Base-by-base conservation (phyloP, 2,329 filamentous ascomycete genomes). In the Chaetomium olivaceum region DNA sequence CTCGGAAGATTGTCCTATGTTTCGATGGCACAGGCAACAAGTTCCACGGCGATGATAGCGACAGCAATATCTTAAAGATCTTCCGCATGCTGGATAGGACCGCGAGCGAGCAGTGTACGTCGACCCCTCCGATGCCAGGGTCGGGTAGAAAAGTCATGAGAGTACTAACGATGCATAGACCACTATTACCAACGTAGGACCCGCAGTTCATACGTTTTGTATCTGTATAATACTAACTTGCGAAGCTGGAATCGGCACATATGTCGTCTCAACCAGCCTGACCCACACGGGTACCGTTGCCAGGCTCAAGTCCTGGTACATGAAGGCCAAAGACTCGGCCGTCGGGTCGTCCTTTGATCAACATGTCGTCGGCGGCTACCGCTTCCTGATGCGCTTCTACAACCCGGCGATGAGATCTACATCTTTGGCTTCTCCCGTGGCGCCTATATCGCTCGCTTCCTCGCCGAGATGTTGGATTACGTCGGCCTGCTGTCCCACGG, bases 401-500 rank as follows among this genome's bases (percentile, higher is more conserved):
- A 81, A 82, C 54, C 83, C 0, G 84, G 85, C 27, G 85, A 88
- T 67, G 83, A 87, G 65, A 89, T 91, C 43, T 91, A 87, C 74
- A 86, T 91, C 77, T 91, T 91, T 66, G 90, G 90, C 0, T 92
- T 92, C 77, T 89, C 86, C 52, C 85, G 90, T 23, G 90, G 90
- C 21, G 84, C 89, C 1, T 92, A 92, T 72, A 89, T 90, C 52
- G 90, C 89, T 0, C 85, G 89, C 2, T 92, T 92, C 72, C 78
- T 92, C 0, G 91, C 91, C 0, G 91, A 95, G 73, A 94, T 94
- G 91, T 82, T 95, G 7, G 91, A 95, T 72, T 89, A 91, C 70
- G 88, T 95, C 62, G 92, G 92, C 1, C 81, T 96, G 0, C 81
- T 96, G 16, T 89, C 89, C 14, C 89, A 91, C 60, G 91, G 92